Evolutionary conservation across 306 rosid species (phyloP).

Genomic region (Quercus cerris): DNA sequence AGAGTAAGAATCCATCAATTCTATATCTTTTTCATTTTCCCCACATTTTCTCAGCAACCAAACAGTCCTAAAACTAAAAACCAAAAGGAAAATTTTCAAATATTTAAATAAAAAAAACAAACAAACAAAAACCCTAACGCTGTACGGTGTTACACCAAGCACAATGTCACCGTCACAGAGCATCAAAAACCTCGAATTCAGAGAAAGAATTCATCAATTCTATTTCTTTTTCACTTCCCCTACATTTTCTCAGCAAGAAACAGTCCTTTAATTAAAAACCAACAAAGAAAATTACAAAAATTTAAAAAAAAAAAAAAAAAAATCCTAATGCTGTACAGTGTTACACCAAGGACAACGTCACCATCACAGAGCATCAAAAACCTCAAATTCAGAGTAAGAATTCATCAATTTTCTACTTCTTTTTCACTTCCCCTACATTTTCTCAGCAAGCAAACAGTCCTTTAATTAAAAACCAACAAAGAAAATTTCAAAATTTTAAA

Average conservation of each 20-base stretch:
- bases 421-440: background rate
- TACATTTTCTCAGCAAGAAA: background rate
- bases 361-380: background rate
- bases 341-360: slow-evolving; percentile 2
- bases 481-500: background rate
- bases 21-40: too few relatives aligned
- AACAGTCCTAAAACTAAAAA: too few relatives aligned
- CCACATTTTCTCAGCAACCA: too few relatives aligned
- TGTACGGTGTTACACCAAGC: background rate
- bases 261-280: background rate
- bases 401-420: background rate
- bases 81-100: too few relatives aligned
- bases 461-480: background rate
- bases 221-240: background rate
- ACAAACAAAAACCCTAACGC: background rate
- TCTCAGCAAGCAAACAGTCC: background rate
- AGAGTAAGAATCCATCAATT: too few relatives aligned
- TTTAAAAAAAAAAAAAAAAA: background rate
- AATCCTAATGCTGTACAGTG: background rate
- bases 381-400: background rate
- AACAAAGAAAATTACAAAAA: background rate
- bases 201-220: background rate
- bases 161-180: background rate
- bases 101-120: background rate
- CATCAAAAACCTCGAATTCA: background rate